A percentile compares a stretch with the other conserved stretches of the same genome.
phyloP scores from a whole-genome alignment of 371 early-diverging fungal species.

The Nematocida parisii region DNA sequence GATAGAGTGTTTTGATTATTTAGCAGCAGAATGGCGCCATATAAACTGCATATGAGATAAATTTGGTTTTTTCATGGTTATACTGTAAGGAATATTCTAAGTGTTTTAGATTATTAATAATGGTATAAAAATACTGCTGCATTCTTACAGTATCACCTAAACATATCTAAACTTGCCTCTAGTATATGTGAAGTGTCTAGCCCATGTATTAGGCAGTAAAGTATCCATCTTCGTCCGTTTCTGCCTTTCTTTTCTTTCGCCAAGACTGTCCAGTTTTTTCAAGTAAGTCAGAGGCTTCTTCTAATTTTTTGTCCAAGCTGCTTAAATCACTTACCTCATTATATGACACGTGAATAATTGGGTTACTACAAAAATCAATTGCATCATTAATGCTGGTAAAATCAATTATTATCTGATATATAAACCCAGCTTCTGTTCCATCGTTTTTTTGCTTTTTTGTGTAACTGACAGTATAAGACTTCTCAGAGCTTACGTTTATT shows the following conservation, averaged over 20 bases:
- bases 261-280: constrained; percentile 37
- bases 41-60: too few relatives aligned
- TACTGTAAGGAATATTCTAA: too few relatives aligned
- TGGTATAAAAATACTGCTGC: too few relatives aligned
- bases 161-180: too few relatives aligned
- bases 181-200: too few relatives aligned
- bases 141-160: too few relatives aligned
- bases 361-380: constrained; percentile 9
- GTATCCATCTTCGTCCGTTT: constrained; percentile 38
- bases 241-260: constrained; percentile 32
- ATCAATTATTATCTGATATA: constrained; percentile 8
- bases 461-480: constrained; percentile 41
- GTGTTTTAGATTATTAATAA: too few relatives aligned
- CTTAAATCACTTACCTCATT: not conserved
- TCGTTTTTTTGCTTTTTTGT: not conserved
- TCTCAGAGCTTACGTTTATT: constrained; percentile 8
- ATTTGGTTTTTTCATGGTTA: too few relatives aligned
- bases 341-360: constrained; percentile 12
- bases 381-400: constrained; percentile 56
- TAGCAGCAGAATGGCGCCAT: too few relatives aligned
- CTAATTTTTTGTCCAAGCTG: constrained; percentile 19
- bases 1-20: constrained; percentile 1
- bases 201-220: not conserved
- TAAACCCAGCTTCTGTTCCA: not conserved
- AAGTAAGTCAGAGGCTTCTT: constrained; percentile 15